phyloP scores from a whole-genome alignment of 495 filamentous ascomycete genomes.

The Aspergillus baeticus region DNA sequence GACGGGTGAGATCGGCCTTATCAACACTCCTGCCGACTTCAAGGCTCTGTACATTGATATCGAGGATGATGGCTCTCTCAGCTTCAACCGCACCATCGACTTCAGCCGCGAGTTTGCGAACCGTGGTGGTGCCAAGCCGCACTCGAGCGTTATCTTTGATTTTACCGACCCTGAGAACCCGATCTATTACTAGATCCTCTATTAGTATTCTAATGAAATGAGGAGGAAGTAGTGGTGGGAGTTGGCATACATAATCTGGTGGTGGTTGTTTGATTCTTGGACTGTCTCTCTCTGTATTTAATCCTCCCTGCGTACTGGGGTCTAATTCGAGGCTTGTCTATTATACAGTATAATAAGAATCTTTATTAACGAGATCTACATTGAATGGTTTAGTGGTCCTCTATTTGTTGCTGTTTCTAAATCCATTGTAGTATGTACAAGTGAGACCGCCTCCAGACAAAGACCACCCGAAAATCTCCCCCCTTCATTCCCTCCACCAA shows the following conservation, averaged over 20 bases:
- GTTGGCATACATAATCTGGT: too few species aligned
- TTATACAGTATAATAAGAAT: not conserved
- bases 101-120: slow-evolving; percentile 51
- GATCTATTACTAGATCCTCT: slow-evolving; percentile 31
- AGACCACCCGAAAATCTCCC: too few species aligned
- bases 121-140: slow-evolving; percentile 58
- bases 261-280: not conserved
- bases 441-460: too few species aligned
- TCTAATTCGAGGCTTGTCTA: not conserved
- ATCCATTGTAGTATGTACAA: too few species aligned
- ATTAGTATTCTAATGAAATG: too few species aligned
- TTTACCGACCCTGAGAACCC: slow-evolving; percentile 50
- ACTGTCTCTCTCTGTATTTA: not conserved
- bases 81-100: slow-evolving; percentile 59
- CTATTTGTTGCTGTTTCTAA: too few species aligned
- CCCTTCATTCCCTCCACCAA: not conserved
- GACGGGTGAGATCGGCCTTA: slow-evolving; percentile 57
- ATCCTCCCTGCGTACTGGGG: not conserved
- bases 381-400: too few species aligned
- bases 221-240: not conserved
- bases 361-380: too few species aligned
- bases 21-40: slow-evolving; percentile 64
- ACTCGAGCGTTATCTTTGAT: slow-evolving; percentile 59
- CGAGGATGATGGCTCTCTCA: slow-evolving; percentile 49
- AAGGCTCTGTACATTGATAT: slow-evolving; percentile 63